Base-by-base conservation (phyloP, 2,329 filamentous ascomycete species). In the Pseudocercospora macadamiae region DNA sequence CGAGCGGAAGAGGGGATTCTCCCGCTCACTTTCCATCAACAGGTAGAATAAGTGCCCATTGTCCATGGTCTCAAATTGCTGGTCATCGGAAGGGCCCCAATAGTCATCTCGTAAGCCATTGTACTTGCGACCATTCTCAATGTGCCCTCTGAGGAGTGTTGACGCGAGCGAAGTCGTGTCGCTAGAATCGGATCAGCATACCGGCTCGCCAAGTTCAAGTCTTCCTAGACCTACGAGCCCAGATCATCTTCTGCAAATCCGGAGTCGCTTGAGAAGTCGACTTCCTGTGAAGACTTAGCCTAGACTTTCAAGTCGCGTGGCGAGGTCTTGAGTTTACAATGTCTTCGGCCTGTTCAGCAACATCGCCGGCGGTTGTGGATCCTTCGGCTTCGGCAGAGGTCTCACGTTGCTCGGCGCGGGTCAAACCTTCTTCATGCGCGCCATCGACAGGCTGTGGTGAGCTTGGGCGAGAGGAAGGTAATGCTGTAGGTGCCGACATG, bases 1-100 rank as follows among this genome's bases (percentile, higher is more conserved):
- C 2, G 76, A 76, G 12, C 53, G 65, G 51, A 52, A 61, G 18
- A 49, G 57, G 26, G 63, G 56, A 25, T 62, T 64, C 37, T 66
- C 64, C 53, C 65, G 59, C 18, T 62, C 55, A 32, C 64, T 60
- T 47, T 69, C 66, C 62, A 68, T 60, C 19, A 63, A 39, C 26
- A 63, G 52, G 23, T 63, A 60, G 30, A 61, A 52, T 19, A 61
- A 48, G 37, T 64, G 61, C 1, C 59, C 58, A 10, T 55, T 48
- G 32, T 64, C 61, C 52, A 61, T 59, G 3, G 59, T 61, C 49
- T 64, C 61, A 49, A 64, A 64, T 28, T 64, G 61, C 45, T 64
- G 61, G 18, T 64, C 61, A 39, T 64, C 61, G 2, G 55, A 59
- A 18, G 61, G 61, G 10, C 61, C 61, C 55, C 61, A 61, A 53